Conservation (phyloP, 2,329 filamentous ascomycete species). For the Coleophoma crateriformis region DNA sequence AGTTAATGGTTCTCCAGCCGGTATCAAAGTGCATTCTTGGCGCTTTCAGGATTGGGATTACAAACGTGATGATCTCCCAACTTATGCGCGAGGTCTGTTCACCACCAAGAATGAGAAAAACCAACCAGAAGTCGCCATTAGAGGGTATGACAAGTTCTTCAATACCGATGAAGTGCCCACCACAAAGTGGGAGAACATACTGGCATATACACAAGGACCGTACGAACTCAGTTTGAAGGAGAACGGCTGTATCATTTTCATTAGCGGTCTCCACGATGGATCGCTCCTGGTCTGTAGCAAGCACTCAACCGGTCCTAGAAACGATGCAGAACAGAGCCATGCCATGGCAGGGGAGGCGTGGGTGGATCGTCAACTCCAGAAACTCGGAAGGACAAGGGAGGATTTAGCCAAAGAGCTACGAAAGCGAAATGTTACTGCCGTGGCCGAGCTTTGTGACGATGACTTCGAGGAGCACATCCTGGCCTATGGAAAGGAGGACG, state of each 20-base stretch:
- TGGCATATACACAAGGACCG: slow-evolving; percentile 70
- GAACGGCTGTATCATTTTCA: slow-evolving; percentile 99
- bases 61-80: slow-evolving; percentile 79
- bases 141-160: slow-evolving; percentile 99
- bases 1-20: slow-evolving; percentile 55
- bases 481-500: slow-evolving; percentile 74
- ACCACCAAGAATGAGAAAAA: slow-evolving; percentile 66
- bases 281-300: slow-evolving; percentile 97
- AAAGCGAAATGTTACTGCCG: slow-evolving; percentile 82
- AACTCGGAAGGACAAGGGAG: slow-evolving; percentile 70
- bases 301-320: slow-evolving; percentile 83
- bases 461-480: slow-evolving; percentile 95
- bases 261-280: slow-evolving; percentile 83
- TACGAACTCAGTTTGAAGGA: slow-evolving; percentile 97
- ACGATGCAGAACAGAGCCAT: slow-evolving; percentile 70
- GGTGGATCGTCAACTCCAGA: slow-evolving; percentile 72
- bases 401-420: slow-evolving; percentile 75
- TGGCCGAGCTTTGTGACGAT: slow-evolving; percentile 95
- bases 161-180: slow-evolving; percentile 78
- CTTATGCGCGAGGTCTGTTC: slow-evolving; percentile 90
- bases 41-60: slow-evolving; percentile 94
- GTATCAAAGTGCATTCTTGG: slow-evolving; percentile 81
- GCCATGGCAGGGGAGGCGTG: slow-evolving; percentile 77
- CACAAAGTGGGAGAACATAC: slow-evolving; percentile 79
- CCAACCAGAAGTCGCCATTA: slow-evolving; percentile 70